Conservation (phyloP, 148 eudicot genomes). For the Vaccinium vitisidaea region DNA sequence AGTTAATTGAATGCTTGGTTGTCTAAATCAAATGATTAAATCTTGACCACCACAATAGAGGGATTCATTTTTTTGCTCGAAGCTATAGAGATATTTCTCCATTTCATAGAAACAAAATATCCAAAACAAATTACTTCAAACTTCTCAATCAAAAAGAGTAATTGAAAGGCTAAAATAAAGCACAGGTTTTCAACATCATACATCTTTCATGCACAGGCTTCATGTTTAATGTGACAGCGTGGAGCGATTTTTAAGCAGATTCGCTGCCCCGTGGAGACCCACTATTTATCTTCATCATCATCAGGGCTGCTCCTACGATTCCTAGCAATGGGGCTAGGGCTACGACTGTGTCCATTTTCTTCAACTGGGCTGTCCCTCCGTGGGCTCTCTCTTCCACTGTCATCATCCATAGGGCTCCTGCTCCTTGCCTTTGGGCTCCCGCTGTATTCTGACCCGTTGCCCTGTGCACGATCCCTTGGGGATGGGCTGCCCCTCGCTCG, state of each 20-base stretch:
- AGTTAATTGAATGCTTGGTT: background rate
- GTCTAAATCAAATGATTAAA: background rate
- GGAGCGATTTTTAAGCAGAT: conserved; percentile 8
- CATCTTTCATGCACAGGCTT: background rate
- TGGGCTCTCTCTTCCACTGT: conserved; percentile 40
- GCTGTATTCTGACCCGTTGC: conserved; percentile 48
- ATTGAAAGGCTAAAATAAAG: background rate
- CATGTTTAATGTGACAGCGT: background rate
- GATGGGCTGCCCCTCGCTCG: conserved; percentile 42
- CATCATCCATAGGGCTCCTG: conserved; percentile 46
- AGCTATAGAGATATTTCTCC: background rate
- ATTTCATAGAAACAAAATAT: background rate
- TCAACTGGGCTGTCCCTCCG: conserved; percentile 40
- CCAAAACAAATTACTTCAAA: background rate
- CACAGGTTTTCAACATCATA: background rate
- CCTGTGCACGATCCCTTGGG: conserved; percentile 33
- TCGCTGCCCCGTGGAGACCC: conserved; percentile 53
- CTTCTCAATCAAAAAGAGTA: background rate
- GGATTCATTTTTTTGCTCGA: too few species aligned
- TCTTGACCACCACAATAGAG: background rate
- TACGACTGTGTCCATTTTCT: conserved; percentile 41
- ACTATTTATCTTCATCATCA: conserved; percentile 37
- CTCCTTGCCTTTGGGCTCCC: conserved; percentile 48
- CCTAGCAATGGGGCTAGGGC: conserved; percentile 38
- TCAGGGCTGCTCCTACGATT: conserved; percentile 37